Evolutionary conservation across 2,329 filamentous ascomycete species (phyloP).

Genomic region (Atkinsonella texensis): DNA sequence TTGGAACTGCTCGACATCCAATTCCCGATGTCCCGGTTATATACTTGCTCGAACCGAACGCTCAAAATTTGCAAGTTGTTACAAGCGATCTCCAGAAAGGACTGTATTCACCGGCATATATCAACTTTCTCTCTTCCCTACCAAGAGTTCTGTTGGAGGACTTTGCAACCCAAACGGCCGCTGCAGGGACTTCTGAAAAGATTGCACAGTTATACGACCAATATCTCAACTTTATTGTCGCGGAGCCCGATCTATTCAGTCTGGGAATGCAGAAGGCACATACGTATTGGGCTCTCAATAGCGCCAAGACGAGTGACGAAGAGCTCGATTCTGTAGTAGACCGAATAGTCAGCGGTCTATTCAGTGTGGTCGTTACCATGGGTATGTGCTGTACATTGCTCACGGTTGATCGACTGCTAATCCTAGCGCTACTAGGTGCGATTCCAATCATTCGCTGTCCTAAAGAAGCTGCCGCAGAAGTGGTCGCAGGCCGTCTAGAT

Average conservation of each 20-base stretch:
- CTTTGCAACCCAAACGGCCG: conserved; percentile 78
- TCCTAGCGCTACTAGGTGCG: conserved; percentile 40
- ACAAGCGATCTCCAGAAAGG: conserved; percentile 76
- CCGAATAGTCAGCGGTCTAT: conserved; percentile 87
- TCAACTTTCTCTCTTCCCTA: conserved; percentile 94
- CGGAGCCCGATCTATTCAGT: conserved; percentile 90
- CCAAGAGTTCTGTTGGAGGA: conserved; percentile 85
- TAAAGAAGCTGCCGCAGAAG: conserved; percentile 82
- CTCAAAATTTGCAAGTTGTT: conserved; percentile 69
- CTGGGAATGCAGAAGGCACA: conserved; percentile 82
- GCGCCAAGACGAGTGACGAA: conserved; percentile 78
- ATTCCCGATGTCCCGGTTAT: conserved; percentile 96
- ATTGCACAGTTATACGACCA: conserved; percentile 93
- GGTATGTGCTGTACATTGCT: conserved; percentile 37
- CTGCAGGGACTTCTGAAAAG: conserved; percentile 73
- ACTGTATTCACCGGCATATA: conserved; percentile 84
- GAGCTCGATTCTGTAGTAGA: conserved; percentile 81
- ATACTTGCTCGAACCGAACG: conserved; percentile 85
- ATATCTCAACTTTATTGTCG: conserved; percentile 94
- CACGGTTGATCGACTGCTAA: not conserved
- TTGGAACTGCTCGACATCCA: conserved; percentile 68
- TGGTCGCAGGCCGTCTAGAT: conserved; percentile 88
- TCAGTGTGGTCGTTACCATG: conserved; percentile 98
- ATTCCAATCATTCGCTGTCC: conserved; percentile 95
- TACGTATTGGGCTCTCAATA: conserved; percentile 94